Evolutionary conservation across 179 eudicot species (phyloP).

Genomic region (Nepenthes alata): DNA sequence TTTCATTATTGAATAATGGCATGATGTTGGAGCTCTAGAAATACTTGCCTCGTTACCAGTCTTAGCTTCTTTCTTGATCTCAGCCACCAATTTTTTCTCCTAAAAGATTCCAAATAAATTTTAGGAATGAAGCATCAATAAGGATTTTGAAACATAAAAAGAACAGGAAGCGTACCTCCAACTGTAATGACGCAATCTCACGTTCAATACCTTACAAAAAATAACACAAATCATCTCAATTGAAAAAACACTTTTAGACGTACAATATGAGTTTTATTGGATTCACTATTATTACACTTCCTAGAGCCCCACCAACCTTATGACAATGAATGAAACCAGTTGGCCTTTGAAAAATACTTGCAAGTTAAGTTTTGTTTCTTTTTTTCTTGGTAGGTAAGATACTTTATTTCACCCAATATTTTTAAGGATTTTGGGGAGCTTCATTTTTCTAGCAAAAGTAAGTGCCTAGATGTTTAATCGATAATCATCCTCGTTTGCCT

Average conservation of each 20-base stretch:
- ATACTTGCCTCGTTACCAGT: slow-evolving; percentile 52
- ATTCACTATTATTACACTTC: too few species aligned
- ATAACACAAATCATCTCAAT: not conserved
- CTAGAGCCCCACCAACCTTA: too few species aligned
- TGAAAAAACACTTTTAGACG: too few species aligned
- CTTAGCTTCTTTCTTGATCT: slow-evolving; percentile 67
- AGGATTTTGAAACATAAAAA: not conserved
- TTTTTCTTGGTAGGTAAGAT: too few species aligned
- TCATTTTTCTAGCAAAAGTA: too few species aligned
- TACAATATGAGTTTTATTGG: too few species aligned
- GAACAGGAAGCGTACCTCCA: slow-evolving; percentile 32
- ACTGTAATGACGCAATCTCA: slow-evolving; percentile 44
- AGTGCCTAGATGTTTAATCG: too few species aligned
- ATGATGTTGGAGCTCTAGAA: not conserved
- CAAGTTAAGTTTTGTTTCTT: too few species aligned
- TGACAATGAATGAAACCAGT: not conserved
- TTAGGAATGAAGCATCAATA: not conserved
- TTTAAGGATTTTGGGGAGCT: too few species aligned
- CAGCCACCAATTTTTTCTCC: slow-evolving; percentile 64
- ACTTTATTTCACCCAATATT: too few species aligned
- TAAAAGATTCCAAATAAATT: slow-evolving; percentile 12
- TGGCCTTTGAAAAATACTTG: too few species aligned
- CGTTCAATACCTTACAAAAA: slow-evolving; percentile 42
- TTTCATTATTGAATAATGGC: not conserved
- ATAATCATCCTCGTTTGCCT: too few species aligned